Conservation (phyloP, 2,329 filamentous ascomycete genomes). For the Endoconidiophora polonica region DNA sequence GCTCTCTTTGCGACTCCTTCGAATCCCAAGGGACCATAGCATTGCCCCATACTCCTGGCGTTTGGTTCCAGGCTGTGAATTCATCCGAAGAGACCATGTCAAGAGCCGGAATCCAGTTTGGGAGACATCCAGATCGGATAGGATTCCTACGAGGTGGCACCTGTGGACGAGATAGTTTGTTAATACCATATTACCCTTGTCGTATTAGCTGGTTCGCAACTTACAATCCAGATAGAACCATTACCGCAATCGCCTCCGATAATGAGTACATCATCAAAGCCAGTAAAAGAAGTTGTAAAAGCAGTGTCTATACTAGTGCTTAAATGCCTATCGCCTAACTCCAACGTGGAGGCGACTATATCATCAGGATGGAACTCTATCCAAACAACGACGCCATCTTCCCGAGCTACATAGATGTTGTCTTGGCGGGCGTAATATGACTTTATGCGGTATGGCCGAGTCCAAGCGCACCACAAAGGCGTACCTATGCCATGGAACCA, state of each 20-base stretch:
- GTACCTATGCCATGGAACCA: slow-evolving; percentile 29
- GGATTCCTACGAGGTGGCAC: slow-evolving; percentile 37
- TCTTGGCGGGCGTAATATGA: slow-evolving; percentile 50
- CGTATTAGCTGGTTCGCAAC: slow-evolving; percentile 13
- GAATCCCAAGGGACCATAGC: slow-evolving; percentile 16
- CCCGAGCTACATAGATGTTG: slow-evolving; percentile 69
- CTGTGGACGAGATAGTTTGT: slow-evolving; percentile 19
- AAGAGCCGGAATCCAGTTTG: slow-evolving; percentile 45
- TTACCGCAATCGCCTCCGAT: slow-evolving; percentile 63
- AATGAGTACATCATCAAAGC: slow-evolving; percentile 60
- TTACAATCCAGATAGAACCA: slow-evolving; percentile 59
- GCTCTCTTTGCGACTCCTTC: slow-evolving; percentile 16
- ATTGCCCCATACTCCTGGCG: slow-evolving; percentile 14
- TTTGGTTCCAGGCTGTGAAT: slow-evolving; percentile 19
- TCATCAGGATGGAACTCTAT: slow-evolving; percentile 47
- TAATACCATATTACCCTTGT: not conserved
- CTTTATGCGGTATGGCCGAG: slow-evolving; percentile 53
- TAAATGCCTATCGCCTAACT: slow-evolving; percentile 17
- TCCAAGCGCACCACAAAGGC: slow-evolving; percentile 73
- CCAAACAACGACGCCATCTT: slow-evolving; percentile 68
- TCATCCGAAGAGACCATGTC: slow-evolving; percentile 34
- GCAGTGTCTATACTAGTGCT: slow-evolving; percentile 59
- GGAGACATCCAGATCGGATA: slow-evolving; percentile 31
- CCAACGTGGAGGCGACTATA: slow-evolving; percentile 18
- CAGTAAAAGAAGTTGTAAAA: slow-evolving; percentile 58